Conservation (phyloP, 768 basidiomycete genomes). For the Melanogaster broomeanus region DNA sequence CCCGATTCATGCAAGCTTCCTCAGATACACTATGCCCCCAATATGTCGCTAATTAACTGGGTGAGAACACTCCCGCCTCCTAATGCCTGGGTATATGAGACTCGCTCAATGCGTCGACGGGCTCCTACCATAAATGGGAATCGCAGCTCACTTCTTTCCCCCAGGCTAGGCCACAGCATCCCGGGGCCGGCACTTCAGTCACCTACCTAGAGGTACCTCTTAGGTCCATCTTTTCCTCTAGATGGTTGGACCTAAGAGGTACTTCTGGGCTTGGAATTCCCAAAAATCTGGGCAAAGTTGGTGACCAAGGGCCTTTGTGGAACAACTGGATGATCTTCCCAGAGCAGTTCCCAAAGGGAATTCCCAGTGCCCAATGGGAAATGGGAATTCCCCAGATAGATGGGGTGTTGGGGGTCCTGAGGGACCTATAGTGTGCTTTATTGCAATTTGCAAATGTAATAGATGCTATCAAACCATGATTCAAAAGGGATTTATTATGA, state of each 20-base stretch:
- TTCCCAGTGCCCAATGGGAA: neutral
- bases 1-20: too few species aligned
- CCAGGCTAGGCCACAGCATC: too few species aligned
- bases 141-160: too few species aligned
- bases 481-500: neutral
- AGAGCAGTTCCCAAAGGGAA: too few species aligned
- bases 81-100: too few species aligned
- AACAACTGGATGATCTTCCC: too few species aligned
- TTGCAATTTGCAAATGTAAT: neutral
- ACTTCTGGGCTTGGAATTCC: neutral
- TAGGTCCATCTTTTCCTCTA: neutral
- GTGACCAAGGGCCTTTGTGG: neutral
- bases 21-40: too few species aligned
- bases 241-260: neutral
- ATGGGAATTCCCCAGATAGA: neutral
- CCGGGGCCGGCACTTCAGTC: too few species aligned
- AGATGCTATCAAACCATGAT: neutral
- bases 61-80: too few species aligned
- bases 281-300: neutral
- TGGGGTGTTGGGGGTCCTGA: neutral
- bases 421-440: neutral
- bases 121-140: too few species aligned
- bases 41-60: too few species aligned
- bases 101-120: too few species aligned
- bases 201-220: neutral